Conservation (phyloP, 495 filamentous ascomycete species). For the Penicillium soppii region DNA sequence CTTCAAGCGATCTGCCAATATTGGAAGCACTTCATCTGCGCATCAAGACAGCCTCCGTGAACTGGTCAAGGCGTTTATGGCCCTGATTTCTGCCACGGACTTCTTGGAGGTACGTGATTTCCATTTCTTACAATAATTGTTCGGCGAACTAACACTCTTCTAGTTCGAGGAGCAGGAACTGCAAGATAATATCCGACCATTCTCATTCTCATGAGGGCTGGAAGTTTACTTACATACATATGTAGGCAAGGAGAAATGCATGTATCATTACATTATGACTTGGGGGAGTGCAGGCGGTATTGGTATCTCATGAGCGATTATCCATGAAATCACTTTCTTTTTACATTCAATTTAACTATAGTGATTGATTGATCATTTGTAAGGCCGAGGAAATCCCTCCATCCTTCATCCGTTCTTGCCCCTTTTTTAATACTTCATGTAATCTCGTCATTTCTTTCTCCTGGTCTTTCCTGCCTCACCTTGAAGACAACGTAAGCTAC, state of each 20-base stretch:
- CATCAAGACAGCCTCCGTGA: conserved; percentile 44
- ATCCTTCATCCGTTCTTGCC: no score
- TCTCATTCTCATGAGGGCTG: conserved; percentile 39
- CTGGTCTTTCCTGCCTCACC: no score
- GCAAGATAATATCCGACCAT: conserved; percentile 28
- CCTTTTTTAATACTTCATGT: no score
- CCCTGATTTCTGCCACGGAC: conserved; percentile 56
- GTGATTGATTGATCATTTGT: no score
- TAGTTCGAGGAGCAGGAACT: conserved; percentile 46
- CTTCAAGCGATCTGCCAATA: conserved; percentile 86
- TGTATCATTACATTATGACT: conserved; percentile 16
- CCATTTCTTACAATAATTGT: not conserved
- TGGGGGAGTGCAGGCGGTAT: conserved; percentile 19
- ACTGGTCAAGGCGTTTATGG: conserved; percentile 60
- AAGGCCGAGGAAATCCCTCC: no score
- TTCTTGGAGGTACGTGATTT: conserved; percentile 64
- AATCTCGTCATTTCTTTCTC: no score
- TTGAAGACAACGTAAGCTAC: no score
- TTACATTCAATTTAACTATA: no score
- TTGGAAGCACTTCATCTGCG: conserved; percentile 53
- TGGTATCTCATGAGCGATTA: conserved; percentile 19
- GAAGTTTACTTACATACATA: no score
- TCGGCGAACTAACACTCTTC: conserved; percentile 6
- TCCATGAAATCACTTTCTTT: no score
- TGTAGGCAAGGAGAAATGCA: conserved; percentile 5